Conservation (phyloP, 495 filamentous ascomycete species). For the Penicillium pancosmium region DNA sequence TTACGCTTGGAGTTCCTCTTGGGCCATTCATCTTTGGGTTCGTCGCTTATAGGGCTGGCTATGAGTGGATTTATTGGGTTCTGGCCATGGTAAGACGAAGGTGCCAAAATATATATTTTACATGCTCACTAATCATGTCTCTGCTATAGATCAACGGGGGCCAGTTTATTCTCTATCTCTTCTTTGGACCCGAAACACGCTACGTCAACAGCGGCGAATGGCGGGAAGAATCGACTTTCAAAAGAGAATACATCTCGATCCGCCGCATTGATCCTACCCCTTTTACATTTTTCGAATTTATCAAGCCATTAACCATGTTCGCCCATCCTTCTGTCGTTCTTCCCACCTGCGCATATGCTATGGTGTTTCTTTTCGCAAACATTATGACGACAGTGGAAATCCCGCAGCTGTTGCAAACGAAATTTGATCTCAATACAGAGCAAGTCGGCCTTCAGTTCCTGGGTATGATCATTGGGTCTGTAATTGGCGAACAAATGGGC, state of each 20-base stretch:
- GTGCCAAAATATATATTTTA: background rate
- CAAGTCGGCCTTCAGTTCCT: constrained; percentile 58
- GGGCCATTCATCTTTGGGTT: constrained; percentile 54
- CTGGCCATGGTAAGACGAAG: constrained; percentile 41
- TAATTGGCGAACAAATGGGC: constrained; percentile 60
- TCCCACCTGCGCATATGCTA: constrained; percentile 51
- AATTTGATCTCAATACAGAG: constrained; percentile 56
- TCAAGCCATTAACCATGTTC: constrained; percentile 46
- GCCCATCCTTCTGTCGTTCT: constrained; percentile 45
- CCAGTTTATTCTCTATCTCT: constrained; percentile 55
- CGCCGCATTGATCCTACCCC: constrained; percentile 52
- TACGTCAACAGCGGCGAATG: constrained; percentile 40
- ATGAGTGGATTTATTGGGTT: constrained; percentile 47
- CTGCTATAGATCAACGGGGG: constrained; percentile 51
- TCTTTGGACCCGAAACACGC: constrained; percentile 58
- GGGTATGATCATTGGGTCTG: constrained; percentile 54
- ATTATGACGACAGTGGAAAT: constrained; percentile 55
- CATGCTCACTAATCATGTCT: constrained; percentile 6
- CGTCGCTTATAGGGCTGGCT: constrained; percentile 43
- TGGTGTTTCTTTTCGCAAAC: constrained; percentile 52
- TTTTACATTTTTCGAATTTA: constrained; percentile 47
- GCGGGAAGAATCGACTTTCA: constrained; percentile 28
- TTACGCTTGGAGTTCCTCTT: constrained; percentile 53
- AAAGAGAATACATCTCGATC: constrained; percentile 46
- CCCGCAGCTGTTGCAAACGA: constrained; percentile 50